These are phyloP conservation scores for Prunus dulcis DNA, from an alignment of 306 rosid species.

Conservation along the genomic window DNA sequence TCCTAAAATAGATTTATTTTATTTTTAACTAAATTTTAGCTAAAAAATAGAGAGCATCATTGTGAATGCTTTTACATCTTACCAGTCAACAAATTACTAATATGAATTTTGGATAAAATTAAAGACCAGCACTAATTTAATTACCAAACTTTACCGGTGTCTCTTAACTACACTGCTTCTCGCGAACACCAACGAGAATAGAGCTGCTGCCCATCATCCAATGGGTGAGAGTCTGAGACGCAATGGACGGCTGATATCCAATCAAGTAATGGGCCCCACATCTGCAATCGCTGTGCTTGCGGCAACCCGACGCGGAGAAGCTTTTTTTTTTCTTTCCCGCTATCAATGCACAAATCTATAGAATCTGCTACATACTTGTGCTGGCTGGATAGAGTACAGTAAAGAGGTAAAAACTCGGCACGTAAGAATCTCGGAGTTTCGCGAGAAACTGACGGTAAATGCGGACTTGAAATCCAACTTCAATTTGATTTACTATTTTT, in stretches of 20 bases:
- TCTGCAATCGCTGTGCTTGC: not conserved
- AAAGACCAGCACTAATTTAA: not conserved
- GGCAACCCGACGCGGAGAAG: constrained; percentile 21
- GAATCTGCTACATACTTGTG: not conserved
- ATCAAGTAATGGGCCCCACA: not conserved
- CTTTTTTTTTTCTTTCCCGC: not conserved
- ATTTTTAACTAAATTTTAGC: too few species aligned
- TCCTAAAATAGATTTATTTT: fast-evolving
- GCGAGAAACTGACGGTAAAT: not conserved
- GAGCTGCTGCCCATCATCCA: not conserved
- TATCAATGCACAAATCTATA: not conserved
- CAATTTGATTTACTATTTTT: not conserved
- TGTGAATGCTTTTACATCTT: too few species aligned
- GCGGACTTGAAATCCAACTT: constrained; percentile 9
- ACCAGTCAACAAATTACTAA: not conserved
- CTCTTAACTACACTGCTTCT: not conserved
- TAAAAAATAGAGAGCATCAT: too few species aligned
- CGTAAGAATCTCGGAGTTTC: too few species aligned
- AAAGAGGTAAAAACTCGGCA: not conserved
- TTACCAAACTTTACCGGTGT: not conserved
- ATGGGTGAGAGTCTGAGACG: not conserved
- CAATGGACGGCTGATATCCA: not conserved
- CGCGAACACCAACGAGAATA: not conserved
- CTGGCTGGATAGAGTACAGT: too few species aligned
- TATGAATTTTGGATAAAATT: not conserved